Percentiles rank a stretch among this genome's conserved stretches.
These are phyloP conservation scores for Sphaceloma murrayae DNA, from an alignment of 2,329 filamentous ascomycete species.

Conservation along the genomic window DNA sequence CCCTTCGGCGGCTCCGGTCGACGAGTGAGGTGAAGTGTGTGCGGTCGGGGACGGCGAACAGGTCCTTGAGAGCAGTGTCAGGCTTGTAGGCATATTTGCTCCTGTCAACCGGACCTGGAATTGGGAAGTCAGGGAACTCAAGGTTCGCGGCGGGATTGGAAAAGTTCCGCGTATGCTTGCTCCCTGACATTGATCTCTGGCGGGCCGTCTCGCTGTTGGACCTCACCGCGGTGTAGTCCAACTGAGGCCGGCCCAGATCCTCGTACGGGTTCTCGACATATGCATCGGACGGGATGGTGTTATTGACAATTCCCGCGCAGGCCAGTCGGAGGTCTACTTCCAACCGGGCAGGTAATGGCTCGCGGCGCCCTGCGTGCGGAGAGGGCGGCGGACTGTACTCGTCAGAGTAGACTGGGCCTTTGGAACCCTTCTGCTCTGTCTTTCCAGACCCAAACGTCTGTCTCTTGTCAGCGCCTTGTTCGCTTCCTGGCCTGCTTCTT, in stretches of 20 bases:
- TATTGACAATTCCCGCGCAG: slow-evolving; percentile 36
- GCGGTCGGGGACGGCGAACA: slow-evolving; percentile 22
- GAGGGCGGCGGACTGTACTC: slow-evolving; percentile 30
- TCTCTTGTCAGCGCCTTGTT: slow-evolving; percentile 16
- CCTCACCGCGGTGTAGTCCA: slow-evolving; percentile 26
- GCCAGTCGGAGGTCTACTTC: slow-evolving; percentile 39
- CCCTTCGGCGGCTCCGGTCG: slow-evolving; percentile 10
- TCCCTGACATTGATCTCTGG: slow-evolving; percentile 16
- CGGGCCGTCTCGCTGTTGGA: slow-evolving; percentile 19
- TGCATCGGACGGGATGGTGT: slow-evolving; percentile 29
- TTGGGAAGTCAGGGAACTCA: slow-evolving; percentile 11
- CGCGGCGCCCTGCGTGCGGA: slow-evolving; percentile 36
- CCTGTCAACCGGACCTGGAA: slow-evolving; percentile 18
- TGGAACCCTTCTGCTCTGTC: slow-evolving; percentile 23
- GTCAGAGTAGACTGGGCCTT: slow-evolving; percentile 26
- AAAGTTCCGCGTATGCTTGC: slow-evolving; percentile 15
- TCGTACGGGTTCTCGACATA: slow-evolving; percentile 23
- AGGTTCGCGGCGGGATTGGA: slow-evolving; percentile 14
- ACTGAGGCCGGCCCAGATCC: slow-evolving; percentile 20
- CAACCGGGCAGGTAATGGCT: slow-evolving; percentile 33
- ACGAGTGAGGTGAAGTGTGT: slow-evolving; percentile 23
- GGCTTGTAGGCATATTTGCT: slow-evolving; percentile 24
- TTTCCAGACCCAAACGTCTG: slow-evolving; percentile 25
- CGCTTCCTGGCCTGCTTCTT: not conserved
- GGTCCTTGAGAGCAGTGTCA: slow-evolving; percentile 24